A percentile compares a stretch with the other conserved stretches of the same genome.
Evolutionary conservation across 306 rosid species (phyloP).

Genomic region (Prunus campanulata): DNA sequence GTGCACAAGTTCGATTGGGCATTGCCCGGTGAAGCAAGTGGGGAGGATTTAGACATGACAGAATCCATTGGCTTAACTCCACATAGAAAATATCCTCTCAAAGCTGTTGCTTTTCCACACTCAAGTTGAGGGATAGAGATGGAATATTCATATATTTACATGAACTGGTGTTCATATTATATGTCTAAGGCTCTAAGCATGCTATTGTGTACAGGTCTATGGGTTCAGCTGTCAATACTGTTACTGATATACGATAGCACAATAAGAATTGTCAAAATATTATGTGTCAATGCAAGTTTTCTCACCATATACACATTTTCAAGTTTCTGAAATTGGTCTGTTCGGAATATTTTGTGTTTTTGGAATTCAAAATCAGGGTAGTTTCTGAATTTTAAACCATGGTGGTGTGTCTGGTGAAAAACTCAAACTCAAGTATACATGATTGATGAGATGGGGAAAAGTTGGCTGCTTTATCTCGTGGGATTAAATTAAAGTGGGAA

Average conservation of each 20-base stretch:
- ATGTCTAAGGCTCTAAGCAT: neutral
- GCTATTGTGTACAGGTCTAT: neutral
- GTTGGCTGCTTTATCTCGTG: too few relatives aligned
- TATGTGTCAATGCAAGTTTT: neutral
- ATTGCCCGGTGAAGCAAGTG: conserved; percentile 22
- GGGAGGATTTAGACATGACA: conserved; percentile 33
- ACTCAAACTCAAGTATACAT: too few relatives aligned
- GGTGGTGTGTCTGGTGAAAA: too few relatives aligned
- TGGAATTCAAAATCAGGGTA: neutral
- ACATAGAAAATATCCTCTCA: conserved; percentile 37
- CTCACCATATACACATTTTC: neutral
- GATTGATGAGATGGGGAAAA: too few relatives aligned
- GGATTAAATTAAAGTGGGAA: too few relatives aligned
- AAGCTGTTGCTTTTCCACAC: conserved; percentile 11
- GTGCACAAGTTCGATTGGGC: conserved; percentile 31
- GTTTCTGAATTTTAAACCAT: too few relatives aligned
- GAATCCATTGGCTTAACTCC: conserved; percentile 24
- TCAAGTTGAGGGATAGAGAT: neutral
- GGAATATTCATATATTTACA: neutral
- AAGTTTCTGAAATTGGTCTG: neutral
- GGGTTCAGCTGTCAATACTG: neutral
- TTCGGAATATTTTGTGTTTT: neutral
- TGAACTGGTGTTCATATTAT: neutral
- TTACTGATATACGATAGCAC: neutral
- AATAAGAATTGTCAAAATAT: neutral